phyloP scores from a whole-genome alignment of 1,284 basidiomycete genomes.

The Ganoderma multipileum region DNA sequence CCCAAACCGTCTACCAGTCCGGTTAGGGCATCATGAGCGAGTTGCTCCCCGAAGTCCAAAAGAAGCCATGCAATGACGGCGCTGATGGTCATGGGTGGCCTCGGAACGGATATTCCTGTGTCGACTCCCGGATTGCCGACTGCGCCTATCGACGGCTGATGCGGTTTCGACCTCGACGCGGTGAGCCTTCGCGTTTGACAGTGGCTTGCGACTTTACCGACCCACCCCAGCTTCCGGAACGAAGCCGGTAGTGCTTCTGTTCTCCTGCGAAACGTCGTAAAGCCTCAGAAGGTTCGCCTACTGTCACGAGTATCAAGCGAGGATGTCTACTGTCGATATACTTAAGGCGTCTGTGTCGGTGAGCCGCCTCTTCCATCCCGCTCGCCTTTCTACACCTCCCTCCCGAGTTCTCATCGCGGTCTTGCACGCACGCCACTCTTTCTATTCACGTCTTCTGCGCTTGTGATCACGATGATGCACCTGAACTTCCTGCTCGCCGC shows the following conservation, averaged over 20 bases:
- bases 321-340: background rate
- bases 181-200: slow-evolving; percentile 1
- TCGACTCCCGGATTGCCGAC: background rate
- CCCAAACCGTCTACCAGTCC: no score
- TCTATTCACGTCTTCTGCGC: background rate
- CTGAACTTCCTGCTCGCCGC: slow-evolving; percentile 12
- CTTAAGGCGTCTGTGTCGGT: background rate
- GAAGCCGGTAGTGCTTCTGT: background rate
- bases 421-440: background rate
- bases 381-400: background rate
- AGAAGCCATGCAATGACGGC: background rate
- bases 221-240: background rate
- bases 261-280: background rate
- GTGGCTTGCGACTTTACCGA: background rate
- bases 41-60: background rate
- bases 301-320: background rate
- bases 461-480: slow-evolving; percentile 39
- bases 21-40: background rate
- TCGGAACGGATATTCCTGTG: no score
- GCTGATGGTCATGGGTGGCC: background rate
- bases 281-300: background rate
- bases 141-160: background rate
- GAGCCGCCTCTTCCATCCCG: background rate
- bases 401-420: background rate
- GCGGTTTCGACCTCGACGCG: background rate